Evolutionary conservation across 495 filamentous ascomycete species (phyloP).

Genomic region (Recurvomyces mirabilis): DNA sequence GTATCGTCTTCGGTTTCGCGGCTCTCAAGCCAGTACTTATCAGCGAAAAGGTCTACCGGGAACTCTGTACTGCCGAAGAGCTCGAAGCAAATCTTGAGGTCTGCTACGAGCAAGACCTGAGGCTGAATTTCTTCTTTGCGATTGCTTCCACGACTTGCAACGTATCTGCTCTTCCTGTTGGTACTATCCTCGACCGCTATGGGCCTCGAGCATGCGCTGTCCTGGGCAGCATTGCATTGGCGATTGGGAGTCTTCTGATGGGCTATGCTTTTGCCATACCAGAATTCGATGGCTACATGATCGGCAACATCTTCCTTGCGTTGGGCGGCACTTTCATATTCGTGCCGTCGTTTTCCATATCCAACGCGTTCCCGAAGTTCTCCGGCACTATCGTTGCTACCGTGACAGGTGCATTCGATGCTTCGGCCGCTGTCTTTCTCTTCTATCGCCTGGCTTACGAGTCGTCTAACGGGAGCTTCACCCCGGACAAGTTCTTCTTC

Average conservation of each 20-base stretch:
- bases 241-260: constrained; percentile 56
- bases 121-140: constrained; percentile 29
- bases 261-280: constrained; percentile 53
- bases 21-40: constrained; percentile 76
- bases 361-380: constrained; percentile 73
- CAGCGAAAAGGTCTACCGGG: constrained; percentile 58
- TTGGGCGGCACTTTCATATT: constrained; percentile 83
- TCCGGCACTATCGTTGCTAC: constrained; percentile 76
- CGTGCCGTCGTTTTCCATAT: constrained; percentile 82
- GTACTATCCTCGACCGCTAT: constrained; percentile 73
- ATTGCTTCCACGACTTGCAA: constrained; percentile 58
- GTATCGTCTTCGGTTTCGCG: constrained; percentile 74
- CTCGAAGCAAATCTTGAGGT: constrained; percentile 49
- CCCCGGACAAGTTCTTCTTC: constrained; percentile 62
- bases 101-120: constrained; percentile 63
- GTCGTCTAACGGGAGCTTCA: constrained; percentile 47
- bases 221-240: constrained; percentile 56
- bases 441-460: constrained; percentile 68
- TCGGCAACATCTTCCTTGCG: constrained; percentile 70
- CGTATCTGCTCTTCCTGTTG: constrained; percentile 71
- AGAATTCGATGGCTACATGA: constrained; percentile 58
- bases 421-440: constrained; percentile 74
- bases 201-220: constrained; percentile 70
- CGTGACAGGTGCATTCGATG: constrained; percentile 82
- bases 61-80: constrained; percentile 49